These are phyloP conservation scores for Rhodotorula graminis DNA, from an alignment of 768 basidiomycete genomes.

Conservation along the genomic window DNA sequence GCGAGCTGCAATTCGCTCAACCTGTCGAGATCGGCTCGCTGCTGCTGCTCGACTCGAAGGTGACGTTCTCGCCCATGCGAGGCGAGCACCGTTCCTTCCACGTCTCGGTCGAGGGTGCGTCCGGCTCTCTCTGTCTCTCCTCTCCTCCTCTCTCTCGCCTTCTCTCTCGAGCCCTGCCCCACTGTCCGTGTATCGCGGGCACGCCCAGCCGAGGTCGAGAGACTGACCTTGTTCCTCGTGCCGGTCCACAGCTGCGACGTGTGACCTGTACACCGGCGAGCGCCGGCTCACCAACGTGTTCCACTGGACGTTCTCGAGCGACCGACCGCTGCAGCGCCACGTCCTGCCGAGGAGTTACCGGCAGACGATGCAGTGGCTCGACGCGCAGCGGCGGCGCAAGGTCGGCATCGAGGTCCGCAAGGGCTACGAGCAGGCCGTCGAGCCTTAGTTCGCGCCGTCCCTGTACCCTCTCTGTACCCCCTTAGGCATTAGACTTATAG, in stretches of 20 bases:
- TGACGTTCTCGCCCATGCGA: slow-evolving; percentile 39
- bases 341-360: slow-evolving; percentile 36
- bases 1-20: slow-evolving; percentile 37
- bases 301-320: slow-evolving; percentile 37
- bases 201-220: background rate
- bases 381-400: slow-evolving; percentile 24
- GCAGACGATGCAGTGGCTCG: slow-evolving; percentile 35
- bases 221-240: background rate
- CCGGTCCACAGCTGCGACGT: slow-evolving; percentile 24
- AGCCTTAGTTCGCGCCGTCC: no score
- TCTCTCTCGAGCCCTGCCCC: no score
- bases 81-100: slow-evolving; percentile 38
- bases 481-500: no score
- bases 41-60: slow-evolving; percentile 36
- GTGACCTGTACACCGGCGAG: slow-evolving; percentile 36
- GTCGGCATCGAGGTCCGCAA: slow-evolving; percentile 27
- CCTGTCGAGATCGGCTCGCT: slow-evolving; percentile 42
- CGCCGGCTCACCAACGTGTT: slow-evolving; percentile 38
- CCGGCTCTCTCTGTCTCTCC: background rate
- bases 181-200: no score
- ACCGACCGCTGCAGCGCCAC: slow-evolving; percentile 28
- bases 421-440: slow-evolving; percentile 2
- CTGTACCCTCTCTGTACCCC: no score
- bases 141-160: no score
- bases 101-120: slow-evolving; percentile 36